Evolutionary conservation across 2,329 filamentous ascomycete species (phyloP), one percentile per base, ranked within the genome.

Genomic region (Sphaceloma murrayae): DNA sequence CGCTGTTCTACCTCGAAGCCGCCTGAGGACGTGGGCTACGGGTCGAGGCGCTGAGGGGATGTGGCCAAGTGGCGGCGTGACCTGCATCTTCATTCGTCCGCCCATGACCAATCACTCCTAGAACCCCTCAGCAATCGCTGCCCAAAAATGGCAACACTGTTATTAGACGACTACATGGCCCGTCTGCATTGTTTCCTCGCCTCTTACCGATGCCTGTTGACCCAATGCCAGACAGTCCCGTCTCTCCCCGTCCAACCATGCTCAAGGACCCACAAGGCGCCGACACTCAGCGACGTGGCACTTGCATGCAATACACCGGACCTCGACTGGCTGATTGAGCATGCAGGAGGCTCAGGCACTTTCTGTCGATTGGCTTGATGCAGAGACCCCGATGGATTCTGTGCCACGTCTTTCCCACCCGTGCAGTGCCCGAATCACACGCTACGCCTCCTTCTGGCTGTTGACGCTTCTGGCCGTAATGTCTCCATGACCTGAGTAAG

Each of bases 381-480:
- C 24, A 9, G 36, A 11, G 7, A 14, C 19, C 24, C 24, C 16
- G 36, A 19, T 16, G 36, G 16, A 29, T 6, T 24, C 36, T 18
- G 17, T 40, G 36, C 36, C 36, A 40, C 36, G 36, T 40, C 36
- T 18, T 30, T 11, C 14, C 36, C 21, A 30, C 18, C 36, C 21
- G 6, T 40, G 36, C 36, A 30, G 36, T 29, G 24, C 22, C 36
- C 24, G 31, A 34, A 30, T 26, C 36, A 40, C 36, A 19, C 36
- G 16, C 36, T 40, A 40, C 13, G 13, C 13, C 22, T 14, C 36
- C 18, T 24, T 14, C 22, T 24, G 22, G 19, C 36, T 40, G 24
- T 27, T 27, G 36, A 40, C 36, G 36, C 36, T 40, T 40, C 36
- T 40, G 36, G 36, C 36, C 36, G 36, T 40, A 40, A 40, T 40